Base-by-base conservation (phyloP, 768 basidiomycete genomes). In the Boletus fagicola region DNA sequence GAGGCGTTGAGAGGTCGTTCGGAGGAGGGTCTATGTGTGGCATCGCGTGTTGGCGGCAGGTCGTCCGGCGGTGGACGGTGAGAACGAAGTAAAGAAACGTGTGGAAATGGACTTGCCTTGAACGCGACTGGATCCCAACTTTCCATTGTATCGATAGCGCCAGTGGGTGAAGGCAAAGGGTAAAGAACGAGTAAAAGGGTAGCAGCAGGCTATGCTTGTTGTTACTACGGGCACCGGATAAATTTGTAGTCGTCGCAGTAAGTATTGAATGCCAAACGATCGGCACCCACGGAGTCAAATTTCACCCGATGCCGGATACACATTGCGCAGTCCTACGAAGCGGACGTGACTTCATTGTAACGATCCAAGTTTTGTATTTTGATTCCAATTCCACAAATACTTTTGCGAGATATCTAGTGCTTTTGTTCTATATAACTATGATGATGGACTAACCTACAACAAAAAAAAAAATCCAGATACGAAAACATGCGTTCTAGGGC, bases 1-100 rank as follows among this genome's bases (percentile, higher is more conserved):
- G 30, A 92, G 76, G 50, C 79, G 78, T 60, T 87, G 85, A 46
- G 82, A 81, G 9, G 88, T 80, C 26, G 81, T 75, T 57, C 85
- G 79, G 47, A 91, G 76, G 57, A 87, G 83, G 20, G 78, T 73
- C 89, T 91, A 61, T 31, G 59, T 57, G 53, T 61, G 13, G 35
- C 39, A 38, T 28, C 12, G 4, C 9, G 53, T 18, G 46, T 49
- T 38, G 28, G 35, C n/a, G 20, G 11, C 42, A 43, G 39, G 53
- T 18, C 47, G 22, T 51, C 28, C 20, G 49, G 10, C 22, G 22
- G 24, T 22, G 48, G 10, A 16, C 22, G 26, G 31, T 39, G 46
- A 53, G 49, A 10, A 12, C 30, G 39, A 36, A 10, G 33, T 31
- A 2, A 43, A 33, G n/a, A n/a, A 18, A 40, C 9, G 16, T 0